phyloP scores from a whole-genome alignment of 768 basidiomycete genomes.

The Tricholoma matsutake region DNA sequence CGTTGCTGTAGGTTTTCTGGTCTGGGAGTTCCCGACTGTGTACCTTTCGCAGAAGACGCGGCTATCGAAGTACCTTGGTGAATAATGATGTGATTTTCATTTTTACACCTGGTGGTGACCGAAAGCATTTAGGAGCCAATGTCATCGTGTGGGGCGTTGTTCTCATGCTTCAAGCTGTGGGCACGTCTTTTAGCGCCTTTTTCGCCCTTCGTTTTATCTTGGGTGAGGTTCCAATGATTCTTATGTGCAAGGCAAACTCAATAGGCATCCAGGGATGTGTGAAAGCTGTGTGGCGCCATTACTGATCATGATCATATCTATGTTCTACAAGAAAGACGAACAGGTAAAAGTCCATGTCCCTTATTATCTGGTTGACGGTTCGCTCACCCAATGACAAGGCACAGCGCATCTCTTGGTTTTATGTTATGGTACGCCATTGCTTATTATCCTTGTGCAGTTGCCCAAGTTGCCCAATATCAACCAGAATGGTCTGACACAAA shows the following conservation, averaged over 20 bases:
- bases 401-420: constrained; percentile 60
- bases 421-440: constrained; percentile 48
- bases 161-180: constrained; percentile 58
- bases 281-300: constrained; percentile 65
- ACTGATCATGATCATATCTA: constrained; percentile 58
- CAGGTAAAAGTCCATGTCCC: constrained; percentile 33
- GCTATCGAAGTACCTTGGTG: constrained; percentile 61
- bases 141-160: constrained; percentile 58
- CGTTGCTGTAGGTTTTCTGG: constrained; percentile 44
- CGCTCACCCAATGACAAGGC: constrained; percentile 32
- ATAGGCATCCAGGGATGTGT: constrained; percentile 48
- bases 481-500: constrained; percentile 56
- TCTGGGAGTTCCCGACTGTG: constrained; percentile 65
- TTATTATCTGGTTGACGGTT: background rate
- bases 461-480: background rate
- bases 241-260: background rate
- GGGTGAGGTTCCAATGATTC: constrained; percentile 32
- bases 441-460: no score
- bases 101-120: no score
- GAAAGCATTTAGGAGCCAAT: constrained; percentile 40
- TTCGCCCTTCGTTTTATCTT: constrained; percentile 60
- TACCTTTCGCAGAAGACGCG: constrained; percentile 62
- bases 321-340: constrained; percentile 70
- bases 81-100: background rate
- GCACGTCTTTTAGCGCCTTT: constrained; percentile 56